Percentiles rank a stretch among this genome's conserved stretches.
These are phyloP conservation scores for Circinella minor DNA, from an alignment of 371 early-diverging fungal species.

Conservation along the genomic window DNA sequence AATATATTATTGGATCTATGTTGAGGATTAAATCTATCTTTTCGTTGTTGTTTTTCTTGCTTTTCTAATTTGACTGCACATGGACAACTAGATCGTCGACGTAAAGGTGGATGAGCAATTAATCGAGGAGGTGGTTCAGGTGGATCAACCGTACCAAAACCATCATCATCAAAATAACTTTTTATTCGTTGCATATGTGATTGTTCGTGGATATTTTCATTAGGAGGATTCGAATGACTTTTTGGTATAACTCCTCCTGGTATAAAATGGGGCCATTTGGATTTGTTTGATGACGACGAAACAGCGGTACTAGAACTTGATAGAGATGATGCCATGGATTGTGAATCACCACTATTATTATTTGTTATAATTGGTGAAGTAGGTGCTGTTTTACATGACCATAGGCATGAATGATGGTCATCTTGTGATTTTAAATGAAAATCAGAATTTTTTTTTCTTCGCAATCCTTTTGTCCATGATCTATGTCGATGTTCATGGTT, in stretches of 20 bases:
- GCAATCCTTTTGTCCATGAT: background rate
- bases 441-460: conserved; percentile 48
- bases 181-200: too few species aligned
- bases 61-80: background rate
- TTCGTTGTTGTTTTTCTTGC: background rate
- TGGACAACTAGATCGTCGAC: conserved; percentile 23
- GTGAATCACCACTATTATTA: background rate
- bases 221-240: background rate
- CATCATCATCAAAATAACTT: too few species aligned
- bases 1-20: background rate
- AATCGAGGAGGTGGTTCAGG: conserved; percentile 20
- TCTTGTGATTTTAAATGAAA: conserved; percentile 28
- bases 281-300: background rate
- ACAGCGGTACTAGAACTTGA: too few species aligned
- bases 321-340: background rate
- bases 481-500: background rate
- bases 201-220: too few species aligned
- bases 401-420: background rate
- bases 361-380: background rate
- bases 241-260: background rate
- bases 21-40: background rate
- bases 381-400: conserved; percentile 1
- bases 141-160: conserved; percentile 10
- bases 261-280: background rate
- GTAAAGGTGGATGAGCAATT: conserved; percentile 13